Percentiles rank a stretch among this genome's conserved stretches.
These are phyloP conservation scores for Allantophomopsis cytisporea DNA, from an alignment of 2,329 filamentous ascomycete genomes.

Conservation along the genomic window DNA sequence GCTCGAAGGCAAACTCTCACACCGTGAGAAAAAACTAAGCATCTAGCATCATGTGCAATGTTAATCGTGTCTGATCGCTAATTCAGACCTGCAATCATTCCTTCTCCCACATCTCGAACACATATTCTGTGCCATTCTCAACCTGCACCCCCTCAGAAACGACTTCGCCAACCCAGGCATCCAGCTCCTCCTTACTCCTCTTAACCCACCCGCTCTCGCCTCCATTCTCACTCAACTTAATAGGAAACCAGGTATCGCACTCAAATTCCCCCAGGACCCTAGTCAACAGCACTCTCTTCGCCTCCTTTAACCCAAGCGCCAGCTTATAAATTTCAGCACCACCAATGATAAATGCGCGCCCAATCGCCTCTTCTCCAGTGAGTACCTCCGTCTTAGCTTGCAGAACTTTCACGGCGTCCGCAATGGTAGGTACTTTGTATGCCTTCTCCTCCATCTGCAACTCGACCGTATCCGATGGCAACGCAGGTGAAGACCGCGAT, in stretches of 20 bases:
- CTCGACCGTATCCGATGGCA: neutral
- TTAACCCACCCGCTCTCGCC: constrained; percentile 34
- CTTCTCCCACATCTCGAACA: constrained; percentile 54
- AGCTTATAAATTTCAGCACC: constrained; percentile 74
- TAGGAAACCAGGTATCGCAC: constrained; percentile 63
- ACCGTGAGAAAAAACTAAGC: too few relatives aligned
- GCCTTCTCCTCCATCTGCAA: neutral
- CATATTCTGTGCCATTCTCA: constrained; percentile 52
- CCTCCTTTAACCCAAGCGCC: constrained; percentile 44
- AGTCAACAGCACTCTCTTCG: constrained; percentile 55
- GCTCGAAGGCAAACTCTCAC: too few relatives aligned
- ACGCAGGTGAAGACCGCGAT: constrained; percentile 16
- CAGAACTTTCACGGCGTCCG: too few relatives aligned
- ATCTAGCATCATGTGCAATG: too few relatives aligned
- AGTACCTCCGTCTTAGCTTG: neutral
- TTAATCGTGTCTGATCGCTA: too few relatives aligned
- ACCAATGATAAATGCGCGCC: constrained; percentile 68
- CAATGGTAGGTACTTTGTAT: too few relatives aligned
- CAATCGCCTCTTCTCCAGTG: neutral
- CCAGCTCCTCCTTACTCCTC: constrained; percentile 35
- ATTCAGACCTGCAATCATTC: neutral
- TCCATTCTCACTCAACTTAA: constrained; percentile 29
- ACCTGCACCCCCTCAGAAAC: constrained; percentile 39
- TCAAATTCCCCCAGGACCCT: constrained; percentile 55
- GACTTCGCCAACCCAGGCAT: constrained; percentile 52